phyloP scores from a whole-genome alignment of 768 basidiomycete species.

The Agaricus subrufescens region DNA sequence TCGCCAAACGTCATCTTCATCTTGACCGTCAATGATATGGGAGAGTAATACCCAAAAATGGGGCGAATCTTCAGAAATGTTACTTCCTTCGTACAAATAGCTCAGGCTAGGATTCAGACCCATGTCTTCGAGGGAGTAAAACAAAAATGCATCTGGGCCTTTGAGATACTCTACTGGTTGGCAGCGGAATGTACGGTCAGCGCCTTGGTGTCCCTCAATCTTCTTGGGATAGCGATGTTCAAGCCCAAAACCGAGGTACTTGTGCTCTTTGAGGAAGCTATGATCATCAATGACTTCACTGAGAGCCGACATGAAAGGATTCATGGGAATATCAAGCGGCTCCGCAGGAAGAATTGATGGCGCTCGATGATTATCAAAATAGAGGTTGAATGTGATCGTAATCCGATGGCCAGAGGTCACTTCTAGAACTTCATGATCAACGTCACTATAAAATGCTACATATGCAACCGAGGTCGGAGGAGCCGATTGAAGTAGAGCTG shows the following conservation, averaged over 20 bases:
- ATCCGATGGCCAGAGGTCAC: constrained; percentile 34
- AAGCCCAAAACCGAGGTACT: constrained; percentile 30
- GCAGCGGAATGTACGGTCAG: neutral
- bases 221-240: constrained; percentile 25
- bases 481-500: constrained; percentile 30
- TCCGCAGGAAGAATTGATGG: neutral
- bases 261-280: constrained; percentile 25
- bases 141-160: constrained; percentile 23
- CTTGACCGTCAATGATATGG: neutral
- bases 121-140: constrained; percentile 15
- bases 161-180: constrained; percentile 19
- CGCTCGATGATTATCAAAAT: constrained; percentile 15
- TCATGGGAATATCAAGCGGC: neutral
- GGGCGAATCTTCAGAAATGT: neutral
- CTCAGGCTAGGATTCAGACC: constrained; percentile 15
- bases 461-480: constrained; percentile 19
- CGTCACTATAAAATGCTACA: constrained; percentile 32
- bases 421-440: constrained; percentile 34
- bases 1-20: neutral
- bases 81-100: constrained; percentile 15
- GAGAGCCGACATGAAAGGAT: constrained; percentile 15
- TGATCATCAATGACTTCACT: constrained; percentile 21
- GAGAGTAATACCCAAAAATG: constrained; percentile 1
- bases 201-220: constrained; percentile 6
- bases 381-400: constrained; percentile 39